phyloP scores from a whole-genome alignment of 805 yeast genomes.

The Kodamaea fukazawae region DNA sequence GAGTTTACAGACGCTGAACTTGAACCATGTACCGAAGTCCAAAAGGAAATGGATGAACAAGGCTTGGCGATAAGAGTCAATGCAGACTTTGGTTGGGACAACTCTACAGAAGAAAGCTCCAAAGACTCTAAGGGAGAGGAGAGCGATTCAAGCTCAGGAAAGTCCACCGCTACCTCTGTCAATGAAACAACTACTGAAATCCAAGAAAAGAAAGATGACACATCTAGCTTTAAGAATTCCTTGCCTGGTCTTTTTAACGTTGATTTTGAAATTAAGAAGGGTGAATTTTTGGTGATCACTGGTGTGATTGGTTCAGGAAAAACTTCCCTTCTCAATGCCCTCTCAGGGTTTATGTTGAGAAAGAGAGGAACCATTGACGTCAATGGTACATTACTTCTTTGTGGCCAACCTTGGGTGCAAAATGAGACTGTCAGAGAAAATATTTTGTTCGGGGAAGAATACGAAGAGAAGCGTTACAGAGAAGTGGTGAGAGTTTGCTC shows the following conservation, averaged over 20 bases:
- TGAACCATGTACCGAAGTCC: slow-evolving; percentile 23
- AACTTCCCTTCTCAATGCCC: slow-evolving; percentile 65
- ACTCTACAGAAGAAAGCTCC: slow-evolving; percentile 17
- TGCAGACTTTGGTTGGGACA: slow-evolving; percentile 69
- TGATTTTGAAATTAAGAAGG: slow-evolving; percentile 51
- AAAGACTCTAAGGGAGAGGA: slow-evolving; percentile 1
- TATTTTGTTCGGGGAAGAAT: slow-evolving; percentile 63
- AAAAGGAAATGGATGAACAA: slow-evolving; percentile 23
- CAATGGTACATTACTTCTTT: slow-evolving; percentile 50
- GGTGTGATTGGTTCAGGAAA: slow-evolving; percentile 86
- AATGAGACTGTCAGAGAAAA: slow-evolving; percentile 76
- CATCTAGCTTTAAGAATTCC: neutral
- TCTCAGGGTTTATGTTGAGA: slow-evolving; percentile 69
- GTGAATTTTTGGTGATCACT: slow-evolving; percentile 72
- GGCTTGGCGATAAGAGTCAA: slow-evolving; percentile 46
- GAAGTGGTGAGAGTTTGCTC: slow-evolving; percentile 64
- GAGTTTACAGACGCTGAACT: slow-evolving; percentile 33
- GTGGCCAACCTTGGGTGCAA: slow-evolving; percentile 81
- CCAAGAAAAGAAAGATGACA: neutral
- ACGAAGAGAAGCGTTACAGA: slow-evolving; percentile 49
- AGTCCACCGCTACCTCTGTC: too few relatives aligned
- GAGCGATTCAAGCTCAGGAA: slow-evolving; percentile 2
- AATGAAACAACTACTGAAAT: slow-evolving; percentile 1
- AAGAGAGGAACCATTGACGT: slow-evolving; percentile 49
- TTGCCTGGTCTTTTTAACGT: slow-evolving; percentile 50